Evolutionary conservation across 306 rosid species (phyloP), one percentile per base, ranked within the genome.

Genomic region (Vicia villosa): DNA sequence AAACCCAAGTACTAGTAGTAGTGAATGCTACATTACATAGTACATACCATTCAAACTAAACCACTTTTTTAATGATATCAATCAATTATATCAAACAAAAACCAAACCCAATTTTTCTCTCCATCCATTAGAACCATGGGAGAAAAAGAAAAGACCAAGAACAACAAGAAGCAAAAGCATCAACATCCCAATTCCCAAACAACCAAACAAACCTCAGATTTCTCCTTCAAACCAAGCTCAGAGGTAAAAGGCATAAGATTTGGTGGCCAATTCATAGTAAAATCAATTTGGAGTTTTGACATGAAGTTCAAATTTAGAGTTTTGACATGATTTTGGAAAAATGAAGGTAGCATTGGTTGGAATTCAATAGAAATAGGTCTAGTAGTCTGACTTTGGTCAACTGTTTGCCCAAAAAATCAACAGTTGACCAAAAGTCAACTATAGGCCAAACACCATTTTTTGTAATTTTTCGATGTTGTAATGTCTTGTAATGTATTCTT

Each of bases 261-360:
- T 21, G 99, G 99, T 14, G 95, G 96, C 59, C 99, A 95, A n/a
- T 87, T 91, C 97, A 72, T 95, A 41, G 92, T 91, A 5, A 95
- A 91, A 75, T 95, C 99, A 32, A n/a, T n/a, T n/a, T n/a, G n/a
- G n/a, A n/a, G n/a, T n/a, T n/a, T 22, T 22, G 24, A 22, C 24
- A 22, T 22, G 24, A 22, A 22, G 24, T 22, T 22, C 24, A 22
- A 1, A 22, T 2, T 22, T 22, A 2, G 24, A 22, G 24, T 22
- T 22, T 22, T 22, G 24, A 22, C 24, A 22, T 22, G 24, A 22
- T 22, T 22, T 22, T 22, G 2, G 24, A 1, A 22, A 22, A 22
- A 2, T 22, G 2, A 22, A 22, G 2, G 24, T 22, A 22, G 1
- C 24, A 22, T 22, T n/a, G 24, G 24, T 22, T 22, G 24, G 24